Base-by-base conservation (phyloP, 495 filamentous ascomycete genomes). In the Hyaloscypha bicolor region DNA sequence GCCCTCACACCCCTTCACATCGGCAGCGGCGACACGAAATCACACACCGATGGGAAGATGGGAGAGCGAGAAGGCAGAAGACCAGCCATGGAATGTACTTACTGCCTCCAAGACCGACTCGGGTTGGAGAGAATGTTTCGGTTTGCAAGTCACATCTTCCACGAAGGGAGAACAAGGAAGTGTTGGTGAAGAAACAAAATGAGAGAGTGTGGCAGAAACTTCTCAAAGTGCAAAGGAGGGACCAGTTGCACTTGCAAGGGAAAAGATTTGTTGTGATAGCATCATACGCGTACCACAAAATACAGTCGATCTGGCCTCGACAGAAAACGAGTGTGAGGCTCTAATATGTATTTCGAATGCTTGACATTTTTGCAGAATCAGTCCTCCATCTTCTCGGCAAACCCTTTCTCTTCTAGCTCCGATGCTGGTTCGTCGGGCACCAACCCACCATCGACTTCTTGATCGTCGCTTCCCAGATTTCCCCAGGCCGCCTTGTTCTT, bases 401-500 rank as follows among this genome's bases (percentile, higher is more conserved):
- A 88, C 0, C 89, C 88, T 53, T 84, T 83, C 51, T 82, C 76
- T 60, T 85, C 82, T 37, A 91, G 74, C n/a, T 82, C 82, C n/a
- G 79, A 76, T 6, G 81, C 84, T 55, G 80, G 81, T 0, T 78
- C 80, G 58, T 83, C 81, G 5, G 80, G 76, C 33, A 83, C 82
- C 5, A 83, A 78, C 25, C 82, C 73, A 8, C 81, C 76, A 21
- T 81, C 83, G 25, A 71, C 76, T 63, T 76, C 77, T 16, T 61
- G 60, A 48, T 68, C 68, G 56, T 71, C 63, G 51, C 62, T 81
- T 64, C 87, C 80, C 9, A 90, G 76, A 57, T 78, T 76, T 6
- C 79, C 84, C 79, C 89, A 97, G 0, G 86, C 85, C 6, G 85
- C 81, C 9, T 84, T 81, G 72, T 94, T 93, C 71, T 88, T 90